Evolutionary conservation across 805 yeast species (phyloP), one percentile per base, ranked within the genome.

Genomic region (Candida germanica): DNA sequence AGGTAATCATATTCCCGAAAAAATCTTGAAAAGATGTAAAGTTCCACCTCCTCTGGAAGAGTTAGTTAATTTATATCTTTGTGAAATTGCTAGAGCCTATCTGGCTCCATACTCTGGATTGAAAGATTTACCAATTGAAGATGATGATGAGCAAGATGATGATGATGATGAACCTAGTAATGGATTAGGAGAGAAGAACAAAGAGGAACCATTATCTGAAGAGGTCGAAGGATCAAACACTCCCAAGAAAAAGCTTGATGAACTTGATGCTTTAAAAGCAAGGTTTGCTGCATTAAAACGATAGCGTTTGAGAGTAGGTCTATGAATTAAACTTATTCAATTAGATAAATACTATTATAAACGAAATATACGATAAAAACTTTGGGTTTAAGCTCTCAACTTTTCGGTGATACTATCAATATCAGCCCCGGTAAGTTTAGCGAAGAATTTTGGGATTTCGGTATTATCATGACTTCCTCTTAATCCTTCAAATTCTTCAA

Each of bases 81-180:
- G 73, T 36, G 96, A 87, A 51, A 87, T 87, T 42, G 95, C 95
- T 1, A 69, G 69, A 34, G 84, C 95, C 0, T 87, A 88, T 51
- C 71, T 73, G 15, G 93, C 80, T 0, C 83, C 87, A 1, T 88
- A 78, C 49, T 78, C 86, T 21, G 81, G 78, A 10, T 54, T 79
- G 39, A 35, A 36, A 19, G 56, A 47, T 4, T 58, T 51, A 6
- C 18, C 25, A 3, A 25, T 7, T 3, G 31, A 25, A 7, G 9
- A 6, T 9, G 48, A 35, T n/a, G 49, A 35, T 10, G 45, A 43
- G 31, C 23, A 37, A 3, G 29, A 3, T 16, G 56, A 53, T 18
- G 59, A 51, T 9, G 58, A 50, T 33, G 37, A 31, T 17, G 29
- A 34, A 12, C 52, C 49, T 2, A 33, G 48, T 21, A 49, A 49